Conservation (phyloP, 2,329 filamentous ascomycete genomes). For the Fusarium annulatum region DNA sequence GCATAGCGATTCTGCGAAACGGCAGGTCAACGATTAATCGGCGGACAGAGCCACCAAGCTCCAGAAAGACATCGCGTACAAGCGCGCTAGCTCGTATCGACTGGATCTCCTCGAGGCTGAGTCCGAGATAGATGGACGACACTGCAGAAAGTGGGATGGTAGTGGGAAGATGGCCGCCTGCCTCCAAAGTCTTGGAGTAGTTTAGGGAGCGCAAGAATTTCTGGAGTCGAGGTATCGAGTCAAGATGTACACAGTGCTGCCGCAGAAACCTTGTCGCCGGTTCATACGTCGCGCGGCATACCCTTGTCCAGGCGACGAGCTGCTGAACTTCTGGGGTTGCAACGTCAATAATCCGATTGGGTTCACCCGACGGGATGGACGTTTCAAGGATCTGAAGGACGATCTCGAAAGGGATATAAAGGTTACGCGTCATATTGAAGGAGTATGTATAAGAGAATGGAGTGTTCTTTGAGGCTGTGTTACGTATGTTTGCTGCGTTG, state of each 20-base stretch:
- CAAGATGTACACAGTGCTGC: slow-evolving; percentile 20
- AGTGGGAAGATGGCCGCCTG: background rate
- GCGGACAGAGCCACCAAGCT: slow-evolving; percentile 13
- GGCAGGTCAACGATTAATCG: slow-evolving; percentile 30
- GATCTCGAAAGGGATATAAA: slow-evolving; percentile 25
- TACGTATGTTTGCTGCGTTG: background rate
- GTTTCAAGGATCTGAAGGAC: slow-evolving; percentile 23
- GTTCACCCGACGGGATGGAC: slow-evolving; percentile 2
- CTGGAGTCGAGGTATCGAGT: slow-evolving; percentile 4
- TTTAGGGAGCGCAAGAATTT: slow-evolving; percentile 2
- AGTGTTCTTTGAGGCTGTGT: background rate
- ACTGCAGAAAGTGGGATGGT: background rate
- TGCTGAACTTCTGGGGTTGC: slow-evolving; percentile 12
- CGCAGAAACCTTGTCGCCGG: slow-evolving; percentile 13
- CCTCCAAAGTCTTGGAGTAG: background rate
- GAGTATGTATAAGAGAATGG: too few relatives aligned
- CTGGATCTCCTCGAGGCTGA: slow-evolving; percentile 2
- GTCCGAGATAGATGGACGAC: slow-evolving; percentile 25
- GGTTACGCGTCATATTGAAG: background rate
- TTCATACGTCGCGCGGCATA: slow-evolving; percentile 27
- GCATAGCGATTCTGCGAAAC: slow-evolving; percentile 7
- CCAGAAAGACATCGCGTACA: slow-evolving; percentile 8
- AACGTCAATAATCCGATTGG: slow-evolving; percentile 15
- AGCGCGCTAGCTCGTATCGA: background rate
- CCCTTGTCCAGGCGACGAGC: slow-evolving; percentile 22